These are phyloP conservation scores for Huntiella decipiens DNA, from an alignment of 2,329 filamentous ascomycete species.

Conservation along the genomic window DNA sequence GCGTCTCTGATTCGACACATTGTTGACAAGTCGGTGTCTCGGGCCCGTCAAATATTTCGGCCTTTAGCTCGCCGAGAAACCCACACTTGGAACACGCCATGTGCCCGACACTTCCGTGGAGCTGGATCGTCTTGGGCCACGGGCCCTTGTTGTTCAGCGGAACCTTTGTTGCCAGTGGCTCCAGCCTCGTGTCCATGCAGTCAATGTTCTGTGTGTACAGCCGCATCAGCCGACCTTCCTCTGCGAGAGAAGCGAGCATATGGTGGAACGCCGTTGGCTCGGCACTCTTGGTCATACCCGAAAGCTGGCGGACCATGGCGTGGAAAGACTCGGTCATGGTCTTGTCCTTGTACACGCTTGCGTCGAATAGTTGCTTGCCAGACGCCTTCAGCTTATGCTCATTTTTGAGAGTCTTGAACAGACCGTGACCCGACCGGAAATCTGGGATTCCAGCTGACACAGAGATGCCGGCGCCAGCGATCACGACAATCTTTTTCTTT, in stretches of 20 bases:
- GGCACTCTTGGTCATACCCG: conserved; percentile 56
- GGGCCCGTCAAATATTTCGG: conserved; percentile 64
- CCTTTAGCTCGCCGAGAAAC: conserved; percentile 55
- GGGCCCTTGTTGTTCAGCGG: conserved; percentile 69
- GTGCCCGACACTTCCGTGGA: conserved; percentile 83
- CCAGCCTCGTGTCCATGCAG: conserved; percentile 71
- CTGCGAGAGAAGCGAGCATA: conserved; percentile 71
- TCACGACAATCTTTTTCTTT: conserved; percentile 91
- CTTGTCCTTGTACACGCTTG: conserved; percentile 89
- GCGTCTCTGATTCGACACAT: conserved; percentile 56
- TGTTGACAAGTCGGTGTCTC: conserved; percentile 60
- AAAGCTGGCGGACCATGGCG: conserved; percentile 83
- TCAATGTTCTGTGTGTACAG: conserved; percentile 97
- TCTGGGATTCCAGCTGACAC: conserved; percentile 94
- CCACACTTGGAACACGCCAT: conserved; percentile 95
- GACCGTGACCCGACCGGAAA: conserved; percentile 76
- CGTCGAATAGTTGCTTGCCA: conserved; percentile 90
- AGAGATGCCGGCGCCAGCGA: conserved; percentile 91
- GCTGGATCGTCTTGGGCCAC: conserved; percentile 83
- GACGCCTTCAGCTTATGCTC: conserved; percentile 79
- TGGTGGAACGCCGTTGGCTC: conserved; percentile 82
- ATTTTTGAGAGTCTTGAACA: conserved; percentile 69
- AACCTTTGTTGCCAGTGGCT: conserved; percentile 60
- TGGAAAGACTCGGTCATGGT: conserved; percentile 80
- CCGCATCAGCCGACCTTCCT: conserved; percentile 70